Percentiles rank a stretch among this genome's conserved stretches.
Evolutionary conservation across 2,329 filamentous ascomycete genomes (phyloP).

Genomic region (Botrytis aclada): DNA sequence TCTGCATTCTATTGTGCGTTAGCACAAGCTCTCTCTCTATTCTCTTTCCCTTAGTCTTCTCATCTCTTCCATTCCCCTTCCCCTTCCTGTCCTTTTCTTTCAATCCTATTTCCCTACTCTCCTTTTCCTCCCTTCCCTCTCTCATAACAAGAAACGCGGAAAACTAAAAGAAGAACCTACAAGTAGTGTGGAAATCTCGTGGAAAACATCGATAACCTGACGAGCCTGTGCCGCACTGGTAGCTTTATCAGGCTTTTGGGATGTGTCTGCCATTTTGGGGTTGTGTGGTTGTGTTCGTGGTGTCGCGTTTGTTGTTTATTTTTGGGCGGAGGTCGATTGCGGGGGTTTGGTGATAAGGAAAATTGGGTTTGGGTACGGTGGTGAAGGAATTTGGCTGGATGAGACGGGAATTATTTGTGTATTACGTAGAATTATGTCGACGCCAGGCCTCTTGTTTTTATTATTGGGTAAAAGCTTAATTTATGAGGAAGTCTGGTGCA

Average conservation of each 20-base stretch:
- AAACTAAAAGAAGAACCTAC: constrained; percentile 50
- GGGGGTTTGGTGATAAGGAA: not conserved
- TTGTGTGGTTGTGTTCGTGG: not conserved
- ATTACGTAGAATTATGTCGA: not conserved
- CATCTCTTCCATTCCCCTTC: no score
- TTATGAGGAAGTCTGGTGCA: not conserved
- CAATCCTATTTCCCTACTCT: not conserved
- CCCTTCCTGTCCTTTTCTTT: no score
- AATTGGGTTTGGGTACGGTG: not conserved
- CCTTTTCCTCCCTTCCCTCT: no score
- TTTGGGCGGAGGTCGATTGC: constrained; percentile 2
- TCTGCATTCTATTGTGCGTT: constrained; percentile 71
- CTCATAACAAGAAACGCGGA: not conserved
- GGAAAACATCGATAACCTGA: constrained; percentile 77
- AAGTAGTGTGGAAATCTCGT: constrained; percentile 84
- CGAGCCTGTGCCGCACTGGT: constrained; percentile 72
- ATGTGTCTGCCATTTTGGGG: constrained; percentile 42
- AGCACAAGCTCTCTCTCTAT: not conserved
- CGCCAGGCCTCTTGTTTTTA: not conserved
- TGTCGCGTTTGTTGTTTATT: not conserved
- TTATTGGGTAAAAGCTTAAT: not conserved
- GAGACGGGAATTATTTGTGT: not conserved
- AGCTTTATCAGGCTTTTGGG: constrained; percentile 5
- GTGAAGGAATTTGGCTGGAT: no score
- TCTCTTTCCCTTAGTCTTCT: no score